phyloP scores from a whole-genome alignment of 768 basidiomycete species.

The Pleurotus eryngii region DNA sequence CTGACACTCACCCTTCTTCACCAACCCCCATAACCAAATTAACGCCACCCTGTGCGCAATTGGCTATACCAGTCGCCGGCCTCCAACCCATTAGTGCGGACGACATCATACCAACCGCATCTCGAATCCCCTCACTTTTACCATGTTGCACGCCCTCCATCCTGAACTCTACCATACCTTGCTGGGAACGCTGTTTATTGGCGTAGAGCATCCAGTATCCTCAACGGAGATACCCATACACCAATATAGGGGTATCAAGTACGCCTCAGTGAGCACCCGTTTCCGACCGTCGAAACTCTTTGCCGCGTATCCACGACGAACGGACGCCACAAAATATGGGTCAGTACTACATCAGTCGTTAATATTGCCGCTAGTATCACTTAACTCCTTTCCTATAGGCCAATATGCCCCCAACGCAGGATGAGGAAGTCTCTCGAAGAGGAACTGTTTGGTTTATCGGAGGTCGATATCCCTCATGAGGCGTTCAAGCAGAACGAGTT shows the following conservation, averaged over 20 bases:
- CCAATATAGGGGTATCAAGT: constrained; percentile 78
- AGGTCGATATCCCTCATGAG: constrained; percentile 51
- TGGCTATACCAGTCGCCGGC: background rate
- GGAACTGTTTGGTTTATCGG: constrained; percentile 55
- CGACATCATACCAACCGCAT: background rate
- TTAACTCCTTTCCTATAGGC: constrained; percentile 35
- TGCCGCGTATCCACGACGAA: constrained; percentile 51
- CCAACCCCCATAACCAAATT: background rate
- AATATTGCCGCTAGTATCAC: constrained; percentile 2
- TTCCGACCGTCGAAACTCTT: constrained; percentile 71
- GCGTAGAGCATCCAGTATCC: constrained; percentile 60
- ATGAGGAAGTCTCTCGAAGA: constrained; percentile 49
- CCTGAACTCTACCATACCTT: constrained; percentile 45
- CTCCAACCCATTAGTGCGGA: too few species aligned
- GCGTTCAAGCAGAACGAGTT: constrained; percentile 66
- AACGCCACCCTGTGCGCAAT: background rate
- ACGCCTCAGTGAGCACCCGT: constrained; percentile 67
- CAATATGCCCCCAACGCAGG: constrained; percentile 70
- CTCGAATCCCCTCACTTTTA: constrained; percentile 24
- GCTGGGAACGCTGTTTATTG: constrained; percentile 65
- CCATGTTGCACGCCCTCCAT: constrained; percentile 18
- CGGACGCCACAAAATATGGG: constrained; percentile 69
- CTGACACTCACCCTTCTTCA: background rate
- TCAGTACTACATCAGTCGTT: constrained; percentile 27
- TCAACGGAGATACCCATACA: constrained; percentile 53